Conservation (phyloP, 2,329 filamentous ascomycete genomes). For the Trematosphaeria pertusa region DNA sequence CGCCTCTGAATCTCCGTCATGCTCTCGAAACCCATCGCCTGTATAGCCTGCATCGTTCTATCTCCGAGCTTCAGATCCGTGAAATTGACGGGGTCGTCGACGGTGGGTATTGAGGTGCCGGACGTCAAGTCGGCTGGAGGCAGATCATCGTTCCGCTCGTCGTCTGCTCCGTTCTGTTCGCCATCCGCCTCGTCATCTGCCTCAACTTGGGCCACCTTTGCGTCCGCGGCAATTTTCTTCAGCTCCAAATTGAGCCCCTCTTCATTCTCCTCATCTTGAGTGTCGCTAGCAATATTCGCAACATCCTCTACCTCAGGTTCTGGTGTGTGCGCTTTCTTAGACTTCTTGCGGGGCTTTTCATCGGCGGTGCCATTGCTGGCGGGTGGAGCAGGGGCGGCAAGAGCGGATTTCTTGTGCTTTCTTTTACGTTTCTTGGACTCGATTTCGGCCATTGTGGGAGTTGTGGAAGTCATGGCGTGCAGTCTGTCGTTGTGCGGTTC, state of each 20-base stretch:
- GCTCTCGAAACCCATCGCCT: slow-evolving; percentile 89
- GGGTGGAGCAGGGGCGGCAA: slow-evolving; percentile 28
- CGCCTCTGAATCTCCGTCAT: slow-evolving; percentile 96
- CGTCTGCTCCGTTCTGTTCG: slow-evolving; percentile 19
- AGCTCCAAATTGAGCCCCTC: slow-evolving; percentile 45
- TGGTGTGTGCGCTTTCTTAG: slow-evolving; percentile 47
- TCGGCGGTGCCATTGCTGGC: slow-evolving; percentile 44
- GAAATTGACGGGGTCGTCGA: slow-evolving; percentile 74
- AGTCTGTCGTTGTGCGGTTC: slow-evolving; percentile 10
- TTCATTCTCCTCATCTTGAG: slow-evolving; percentile 42
- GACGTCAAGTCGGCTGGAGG: slow-evolving; percentile 60
- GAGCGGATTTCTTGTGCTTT: slow-evolving; percentile 51
- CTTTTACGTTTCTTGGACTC: slow-evolving; percentile 57
- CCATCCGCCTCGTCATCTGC: slow-evolving; percentile 33
- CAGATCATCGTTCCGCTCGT: slow-evolving; percentile 38
- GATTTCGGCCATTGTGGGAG: slow-evolving; percentile 45
- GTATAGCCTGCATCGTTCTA: slow-evolving; percentile 85
- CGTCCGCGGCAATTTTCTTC: slow-evolving; percentile 39
- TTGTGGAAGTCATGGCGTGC: slow-evolving; percentile 6
- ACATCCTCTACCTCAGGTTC: slow-evolving; percentile 35
- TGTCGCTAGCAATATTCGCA: slow-evolving; percentile 24
- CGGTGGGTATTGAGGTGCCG: slow-evolving; percentile 63
- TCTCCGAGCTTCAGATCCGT: slow-evolving; percentile 84
- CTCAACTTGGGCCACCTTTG: slow-evolving; percentile 31
- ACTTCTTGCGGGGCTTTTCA: slow-evolving; percentile 50